A percentile compares a stretch with the other conserved stretches of the same genome.
Conservation (phyloP, 179 eudicot species). For the Vitellaria paradoxa region DNA sequence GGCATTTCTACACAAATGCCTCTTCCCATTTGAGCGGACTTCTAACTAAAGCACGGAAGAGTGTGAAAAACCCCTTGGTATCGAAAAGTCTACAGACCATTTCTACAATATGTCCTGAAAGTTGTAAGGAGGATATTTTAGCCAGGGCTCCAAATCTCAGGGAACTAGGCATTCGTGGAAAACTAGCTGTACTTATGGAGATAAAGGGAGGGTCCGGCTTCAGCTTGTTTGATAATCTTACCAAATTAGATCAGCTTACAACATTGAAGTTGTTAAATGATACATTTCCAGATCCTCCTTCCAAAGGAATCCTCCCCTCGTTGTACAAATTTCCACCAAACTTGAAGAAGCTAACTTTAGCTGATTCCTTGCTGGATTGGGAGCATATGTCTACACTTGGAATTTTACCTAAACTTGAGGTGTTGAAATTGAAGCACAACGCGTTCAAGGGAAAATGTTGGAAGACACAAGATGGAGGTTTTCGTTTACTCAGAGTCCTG, state of each 20-base stretch:
- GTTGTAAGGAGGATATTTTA: slow-evolving; percentile 24
- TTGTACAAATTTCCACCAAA: slow-evolving; percentile 25
- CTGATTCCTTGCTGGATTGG: slow-evolving; percentile 25
- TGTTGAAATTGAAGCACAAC: slow-evolving; percentile 9
- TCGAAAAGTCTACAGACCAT: slow-evolving; percentile 26
- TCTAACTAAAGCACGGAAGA: slow-evolving; percentile 15
- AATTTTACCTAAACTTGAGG: slow-evolving; percentile 21
- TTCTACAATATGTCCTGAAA: slow-evolving; percentile 17
- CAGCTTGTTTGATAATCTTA: slow-evolving; percentile 25
- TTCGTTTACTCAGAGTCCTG: slow-evolving; percentile 19
- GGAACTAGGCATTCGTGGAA: slow-evolving; percentile 29
- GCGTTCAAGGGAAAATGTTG: slow-evolving; percentile 18
- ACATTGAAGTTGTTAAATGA: slow-evolving; percentile 21
- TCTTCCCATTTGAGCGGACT: slow-evolving; percentile 16
- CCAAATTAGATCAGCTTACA: slow-evolving; percentile 22
- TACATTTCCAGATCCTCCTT: slow-evolving; percentile 19
- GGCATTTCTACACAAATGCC: slow-evolving; percentile 19
- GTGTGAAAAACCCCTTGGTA: slow-evolving; percentile 18
- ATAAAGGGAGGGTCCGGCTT: neutral
- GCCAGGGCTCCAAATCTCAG: slow-evolving; percentile 26
- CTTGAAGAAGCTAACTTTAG: slow-evolving; percentile 27
- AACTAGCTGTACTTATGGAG: slow-evolving; percentile 13
- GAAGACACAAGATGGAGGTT: slow-evolving; percentile 18
- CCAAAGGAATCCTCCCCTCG: slow-evolving; percentile 7
- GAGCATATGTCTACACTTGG: slow-evolving; percentile 23